Evolutionary conservation across 2,329 filamentous ascomycete genomes (phyloP).

Genomic region (Ilyonectria mors-panacis): DNA sequence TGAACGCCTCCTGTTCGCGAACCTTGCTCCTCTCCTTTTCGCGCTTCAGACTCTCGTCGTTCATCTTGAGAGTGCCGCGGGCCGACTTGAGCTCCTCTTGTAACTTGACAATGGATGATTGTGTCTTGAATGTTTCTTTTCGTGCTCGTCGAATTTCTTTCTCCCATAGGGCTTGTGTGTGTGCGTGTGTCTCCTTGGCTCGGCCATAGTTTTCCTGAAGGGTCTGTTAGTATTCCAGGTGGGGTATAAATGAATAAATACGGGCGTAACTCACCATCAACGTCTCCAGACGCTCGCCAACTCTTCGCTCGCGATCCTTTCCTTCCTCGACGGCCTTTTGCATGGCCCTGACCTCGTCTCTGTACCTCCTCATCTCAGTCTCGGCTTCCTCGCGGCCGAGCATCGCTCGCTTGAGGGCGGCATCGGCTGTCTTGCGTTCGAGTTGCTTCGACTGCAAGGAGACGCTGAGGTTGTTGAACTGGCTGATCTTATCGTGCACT

Average conservation of each 20-base stretch:
- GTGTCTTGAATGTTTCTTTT: slow-evolving; percentile 83
- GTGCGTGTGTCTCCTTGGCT: slow-evolving; percentile 77
- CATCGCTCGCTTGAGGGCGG: slow-evolving; percentile 76
- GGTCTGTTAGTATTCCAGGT: background rate
- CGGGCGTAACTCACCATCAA: slow-evolving; percentile 70
- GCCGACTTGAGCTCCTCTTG: slow-evolving; percentile 80
- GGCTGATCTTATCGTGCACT: slow-evolving; percentile 78
- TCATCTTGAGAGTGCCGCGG: slow-evolving; percentile 66
- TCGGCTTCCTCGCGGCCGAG: slow-evolving; percentile 81
- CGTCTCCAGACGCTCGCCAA: slow-evolving; percentile 76
- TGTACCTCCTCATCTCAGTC: slow-evolving; percentile 74
- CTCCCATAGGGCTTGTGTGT: slow-evolving; percentile 78
- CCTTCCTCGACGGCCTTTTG: slow-evolving; percentile 75
- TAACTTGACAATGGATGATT: slow-evolving; percentile 77
- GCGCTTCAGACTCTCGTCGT: slow-evolving; percentile 72
- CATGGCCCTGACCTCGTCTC: slow-evolving; percentile 72
- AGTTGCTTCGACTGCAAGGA: slow-evolving; percentile 72
- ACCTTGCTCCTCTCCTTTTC: slow-evolving; percentile 74
- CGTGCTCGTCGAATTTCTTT: slow-evolving; percentile 79
- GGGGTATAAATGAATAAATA: background rate
- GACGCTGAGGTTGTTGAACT: slow-evolving; percentile 79
- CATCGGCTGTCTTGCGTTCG: slow-evolving; percentile 76
- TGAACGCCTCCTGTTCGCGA: slow-evolving; percentile 79
- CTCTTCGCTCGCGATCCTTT: slow-evolving; percentile 75
- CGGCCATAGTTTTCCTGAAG: slow-evolving; percentile 78